Base-by-base conservation (phyloP, 495 filamentous ascomycete species). In the Choiromyces venosus region DNA sequence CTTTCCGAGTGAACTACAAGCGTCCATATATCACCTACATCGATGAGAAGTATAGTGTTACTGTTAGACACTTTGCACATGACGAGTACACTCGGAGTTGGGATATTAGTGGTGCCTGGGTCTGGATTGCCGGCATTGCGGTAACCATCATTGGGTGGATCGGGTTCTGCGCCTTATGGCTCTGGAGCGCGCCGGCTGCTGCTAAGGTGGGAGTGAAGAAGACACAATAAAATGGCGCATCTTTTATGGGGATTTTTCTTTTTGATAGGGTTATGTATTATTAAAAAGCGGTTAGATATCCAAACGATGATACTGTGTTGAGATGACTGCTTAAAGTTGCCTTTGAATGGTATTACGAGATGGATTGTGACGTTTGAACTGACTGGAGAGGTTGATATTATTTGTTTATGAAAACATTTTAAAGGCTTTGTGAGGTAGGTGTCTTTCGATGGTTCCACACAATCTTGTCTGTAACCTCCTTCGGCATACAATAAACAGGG, bases 1-100 rank as follows among this genome's bases (percentile, higher is more conserved):
- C 94, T 80, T 97, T 98, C 88, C 88, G 88, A 81, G 87, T 97
- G 80, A 94, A 97, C 86, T 97, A 97, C 86, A 94, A 94, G 85
- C 90, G 95, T 4, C 93, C 96, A 2, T 96, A 97, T 86, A 81
- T 95, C 76, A 94, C 89, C 81, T 90, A 89, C 81, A 82, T 99
- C 68, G 95, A 97, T 79, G 93, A 97, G 86, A 99, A 97, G 88
- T 88, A 90, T 77, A 93, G 93, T 39, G 93, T 98, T 36, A 95
- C 94, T 0, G 92, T 98, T 33, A 87, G 95, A 35, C 95, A 99
- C 84, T 95, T 95, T 82, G 95, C 95, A 10, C 95, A 99, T 85
- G 89, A 99, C 80, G 95, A 99, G 84, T 99, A 91, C 87, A 92
- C 93, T 64, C 87, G 95, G 78, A 93, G 91, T 83, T 99, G 89